Percentiles rank a stretch among this genome's conserved stretches.
phyloP scores from a whole-genome alignment of 2,329 filamentous ascomycete species.

The Thielaviopsis ethacetica region DNA sequence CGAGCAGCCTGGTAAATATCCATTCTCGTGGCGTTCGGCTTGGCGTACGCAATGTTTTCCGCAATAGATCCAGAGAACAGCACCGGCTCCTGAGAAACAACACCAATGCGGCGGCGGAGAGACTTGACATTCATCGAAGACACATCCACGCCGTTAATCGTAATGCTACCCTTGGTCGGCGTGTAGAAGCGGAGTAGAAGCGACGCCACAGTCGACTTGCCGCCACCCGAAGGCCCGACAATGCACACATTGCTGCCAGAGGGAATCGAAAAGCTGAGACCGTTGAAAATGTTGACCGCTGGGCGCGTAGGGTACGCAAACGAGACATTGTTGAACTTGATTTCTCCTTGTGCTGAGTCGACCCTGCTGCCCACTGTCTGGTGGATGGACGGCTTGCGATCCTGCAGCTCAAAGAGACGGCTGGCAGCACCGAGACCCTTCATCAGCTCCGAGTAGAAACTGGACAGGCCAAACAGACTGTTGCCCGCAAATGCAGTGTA shows the following conservation, averaged over 20 bases:
- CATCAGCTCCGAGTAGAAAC: conserved; percentile 97
- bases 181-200: conserved; percentile 83
- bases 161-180: conserved; percentile 59
- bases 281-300: conserved; percentile 78
- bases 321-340: conserved; percentile 68
- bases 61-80: conserved; percentile 74
- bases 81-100: conserved; percentile 91
- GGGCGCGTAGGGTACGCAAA: conserved; percentile 92
- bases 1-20: conserved; percentile 79
- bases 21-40: conserved; percentile 55
- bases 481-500: conserved; percentile 79
- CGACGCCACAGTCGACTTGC: conserved; percentile 92
- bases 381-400: conserved; percentile 72
- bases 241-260: conserved; percentile 91
- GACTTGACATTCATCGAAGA: conserved; percentile 84
- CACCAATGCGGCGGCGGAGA: conserved; percentile 76
- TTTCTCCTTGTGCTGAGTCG: conserved; percentile 69
- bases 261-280: conserved; percentile 77
- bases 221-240: conserved; percentile 87
- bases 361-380: conserved; percentile 70
- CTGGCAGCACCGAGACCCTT: conserved; percentile 97
- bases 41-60: conserved; percentile 85
- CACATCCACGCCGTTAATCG: conserved; percentile 73
- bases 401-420: conserved; percentile 87
- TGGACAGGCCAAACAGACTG: conserved; percentile 82